Base-by-base conservation (phyloP, 495 filamentous ascomycete species). In the Bryoglossum gracile region DNA sequence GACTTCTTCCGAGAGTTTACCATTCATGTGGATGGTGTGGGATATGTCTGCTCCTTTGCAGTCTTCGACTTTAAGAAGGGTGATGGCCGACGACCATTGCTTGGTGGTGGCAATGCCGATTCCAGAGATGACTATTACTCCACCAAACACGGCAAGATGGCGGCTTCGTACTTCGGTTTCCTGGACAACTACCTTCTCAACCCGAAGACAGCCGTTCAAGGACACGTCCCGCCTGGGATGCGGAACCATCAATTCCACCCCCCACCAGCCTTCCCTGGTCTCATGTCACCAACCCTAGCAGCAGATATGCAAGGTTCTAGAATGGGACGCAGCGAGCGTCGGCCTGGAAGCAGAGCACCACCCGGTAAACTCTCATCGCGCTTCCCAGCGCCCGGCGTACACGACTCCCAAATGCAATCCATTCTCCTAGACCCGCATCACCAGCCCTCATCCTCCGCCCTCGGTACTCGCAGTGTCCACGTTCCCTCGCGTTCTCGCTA, bases 1-100 rank as follows among this genome's bases (percentile, higher is more conserved):
- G 92, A 98, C 60, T 98, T 98, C 67, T 96, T 98, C 68, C 79
- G 92, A 13, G 92, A 98, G 61, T 96, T 95, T 59, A 95, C 92
- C 1, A 80, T 98, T 16, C 91, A 97, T 57, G 89, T 98, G 9
- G 94, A 98, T 67, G 92, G 92, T 0, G 75, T 98, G 48, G 92
- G 92, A 28, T 88, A 94, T 60, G 86, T 97, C 16, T 98, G 92
- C 64, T 94, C 87, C 11, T 96, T 95, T 67, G 92, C 90, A 16
- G 87, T 95, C n/a, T 98, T 98, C 55, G 86, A 95, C 54, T 98
- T 97, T 71, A 87, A 95, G 63, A 90, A 85, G 58, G 86, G 82
- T 21, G 69, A 76, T 14, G 82, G 82, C 48, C 48, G 43, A 23
- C 80, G 72, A 43, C 69, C 68, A 19, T 54, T 60, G 35, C 56